A percentile compares a stretch with the other conserved stretches of the same genome.
phyloP scores from a whole-genome alignment of 2,329 filamentous ascomycete species.

The Apiospora marii region DNA sequence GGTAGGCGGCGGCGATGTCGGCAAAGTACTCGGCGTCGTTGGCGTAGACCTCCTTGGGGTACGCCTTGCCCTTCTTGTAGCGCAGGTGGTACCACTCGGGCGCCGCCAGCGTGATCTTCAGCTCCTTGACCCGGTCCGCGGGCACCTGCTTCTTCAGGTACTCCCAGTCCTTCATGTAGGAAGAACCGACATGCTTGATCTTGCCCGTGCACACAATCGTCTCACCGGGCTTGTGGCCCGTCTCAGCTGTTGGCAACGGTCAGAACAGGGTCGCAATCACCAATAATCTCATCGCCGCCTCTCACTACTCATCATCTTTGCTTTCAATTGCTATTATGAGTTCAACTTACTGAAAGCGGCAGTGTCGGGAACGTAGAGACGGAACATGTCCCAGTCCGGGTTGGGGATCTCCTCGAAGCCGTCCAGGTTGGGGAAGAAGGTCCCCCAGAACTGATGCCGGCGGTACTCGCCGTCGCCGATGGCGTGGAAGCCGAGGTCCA shows the following conservation, averaged over 20 bases:
- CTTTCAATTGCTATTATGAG: not conserved
- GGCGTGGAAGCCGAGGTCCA: conserved; percentile 70
- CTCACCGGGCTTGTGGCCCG: conserved; percentile 56
- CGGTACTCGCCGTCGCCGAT: conserved; percentile 57
- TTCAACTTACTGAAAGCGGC: conserved; percentile 49
- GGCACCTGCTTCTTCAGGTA: conserved; percentile 57
- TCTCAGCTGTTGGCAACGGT: conserved; percentile 43
- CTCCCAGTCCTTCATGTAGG: conserved; percentile 52
- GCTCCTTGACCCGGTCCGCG: conserved; percentile 65
- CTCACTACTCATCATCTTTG: not conserved
- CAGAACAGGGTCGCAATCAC: not conserved
- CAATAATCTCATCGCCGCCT: not conserved
- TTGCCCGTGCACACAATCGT: conserved; percentile 55
- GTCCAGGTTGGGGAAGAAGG: conserved; percentile 52
- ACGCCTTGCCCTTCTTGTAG: conserved; percentile 64
- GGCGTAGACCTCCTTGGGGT: conserved; percentile 63
- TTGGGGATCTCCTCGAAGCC: conserved; percentile 55
- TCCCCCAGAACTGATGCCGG: conserved; percentile 59
- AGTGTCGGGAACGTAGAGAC: conserved; percentile 60
- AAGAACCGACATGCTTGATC: conserved; percentile 54
- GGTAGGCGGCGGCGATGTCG: conserved; percentile 70
- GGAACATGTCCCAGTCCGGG: conserved; percentile 59
- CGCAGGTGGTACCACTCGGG: conserved; percentile 63
- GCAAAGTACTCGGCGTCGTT: conserved; percentile 69
- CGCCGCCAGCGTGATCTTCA: conserved; percentile 61